Base-by-base conservation (phyloP, 192 early-diverging fungal species). In the Allomyces javanicus region DNA sequence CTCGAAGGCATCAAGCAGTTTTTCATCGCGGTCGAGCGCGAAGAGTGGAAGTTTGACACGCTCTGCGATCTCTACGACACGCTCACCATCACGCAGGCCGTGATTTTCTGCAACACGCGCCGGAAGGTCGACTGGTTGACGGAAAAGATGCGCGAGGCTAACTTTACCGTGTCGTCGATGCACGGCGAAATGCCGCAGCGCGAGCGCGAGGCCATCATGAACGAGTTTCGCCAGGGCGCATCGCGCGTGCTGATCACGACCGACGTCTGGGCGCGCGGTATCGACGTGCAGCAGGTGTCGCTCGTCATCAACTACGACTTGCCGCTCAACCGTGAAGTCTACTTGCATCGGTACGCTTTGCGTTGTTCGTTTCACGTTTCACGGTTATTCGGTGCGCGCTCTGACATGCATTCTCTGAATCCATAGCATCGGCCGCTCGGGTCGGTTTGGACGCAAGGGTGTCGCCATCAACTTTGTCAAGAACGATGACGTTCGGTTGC, bases 141-240 rank as follows among this genome's bases (percentile, higher is more conserved):
- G 25, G 86, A 87, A 65, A 91, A 96, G 74, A 93, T 99, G 90
- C 82, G 90, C 65, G 89, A 89, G 63, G 87, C 88, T n/a, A 92
- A 97, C 70, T 99, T 99, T 71, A 96, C 96, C 10, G 94, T 99
- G 3, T 91, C 94, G 9, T 82, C 96, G 19, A 96, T 99, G 96
- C 96, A 99, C 75, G 96, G 94, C 73, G 96, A 99, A 65, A 99
- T 99, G 96, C 87, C 91, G 43, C 94, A 96, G 75, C 89, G 92
- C 72, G 92, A 97, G 70, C 87, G 96, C 70, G 94, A 96, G 70
- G 85, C 88, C 22, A 93, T 99, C 64, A 99, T 99, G 96, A 81
- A 86, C 64, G 92, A 95, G 71, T 99, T 99, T 79, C 82, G 96
- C 26, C 88, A 91, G 73, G 93, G 93, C 44, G 75, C 87, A 44